Conservation (phyloP, 176 grass and related monocot species). For the Pharus latifolius region DNA sequence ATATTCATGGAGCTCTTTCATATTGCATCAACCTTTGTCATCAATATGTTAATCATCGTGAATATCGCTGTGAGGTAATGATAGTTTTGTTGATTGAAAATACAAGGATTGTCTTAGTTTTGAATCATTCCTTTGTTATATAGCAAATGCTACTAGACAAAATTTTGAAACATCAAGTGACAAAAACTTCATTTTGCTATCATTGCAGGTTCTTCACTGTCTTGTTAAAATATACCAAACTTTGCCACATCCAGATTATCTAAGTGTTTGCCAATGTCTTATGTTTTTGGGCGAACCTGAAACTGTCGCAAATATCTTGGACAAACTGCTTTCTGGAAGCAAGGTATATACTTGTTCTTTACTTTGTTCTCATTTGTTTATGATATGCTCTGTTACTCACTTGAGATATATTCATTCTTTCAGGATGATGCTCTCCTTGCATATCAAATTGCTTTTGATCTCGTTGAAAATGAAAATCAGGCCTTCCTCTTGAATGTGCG, state of each 20-base stretch:
- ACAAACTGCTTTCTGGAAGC: constrained; percentile 77
- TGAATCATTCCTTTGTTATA: neutral
- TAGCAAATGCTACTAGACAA: neutral
- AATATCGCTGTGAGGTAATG: constrained; percentile 93
- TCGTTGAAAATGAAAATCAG: constrained; percentile 97
- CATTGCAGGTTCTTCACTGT: constrained; percentile 64
- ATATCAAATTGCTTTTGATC: constrained; percentile 97
- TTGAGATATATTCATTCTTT: constrained; percentile 20
- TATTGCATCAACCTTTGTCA: constrained; percentile 98
- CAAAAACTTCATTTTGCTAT: constrained; percentile 2
- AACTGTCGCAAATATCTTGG: constrained; percentile 77
- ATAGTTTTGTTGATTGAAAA: neutral
- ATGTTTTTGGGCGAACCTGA: constrained; percentile 91
- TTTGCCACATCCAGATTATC: constrained; percentile 70
- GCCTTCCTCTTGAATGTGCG: constrained; percentile 80
- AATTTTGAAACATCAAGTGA: neutral
- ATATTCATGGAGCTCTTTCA: constrained; percentile 72
- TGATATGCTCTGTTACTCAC: neutral
- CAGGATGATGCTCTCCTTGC: constrained; percentile 91
- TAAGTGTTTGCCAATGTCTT: constrained; percentile 92
- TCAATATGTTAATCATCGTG: constrained; percentile 88
- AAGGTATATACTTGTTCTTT: constrained; percentile 46
- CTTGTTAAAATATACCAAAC: constrained; percentile 94
- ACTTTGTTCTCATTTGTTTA: neutral
- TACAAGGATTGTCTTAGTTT: neutral